Conservation (phyloP, 371 early-diverging fungal species). For the Nosema muscidifuracis region DNA sequence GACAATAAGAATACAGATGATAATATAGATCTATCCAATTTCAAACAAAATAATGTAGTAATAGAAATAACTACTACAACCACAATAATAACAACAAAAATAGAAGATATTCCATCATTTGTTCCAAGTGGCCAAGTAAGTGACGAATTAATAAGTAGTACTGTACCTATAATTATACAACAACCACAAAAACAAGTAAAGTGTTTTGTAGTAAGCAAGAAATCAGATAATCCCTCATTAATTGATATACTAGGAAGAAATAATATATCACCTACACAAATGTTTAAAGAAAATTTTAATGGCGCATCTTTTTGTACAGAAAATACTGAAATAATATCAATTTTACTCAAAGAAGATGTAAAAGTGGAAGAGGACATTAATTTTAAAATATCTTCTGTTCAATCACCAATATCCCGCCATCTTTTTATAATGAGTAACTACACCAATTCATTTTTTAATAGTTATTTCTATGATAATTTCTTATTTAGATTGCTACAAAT, state of each 20-base stretch:
- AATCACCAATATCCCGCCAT: conserved; percentile 37
- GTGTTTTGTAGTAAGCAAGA: no score
- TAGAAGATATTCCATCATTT: background rate
- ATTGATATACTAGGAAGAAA: background rate
- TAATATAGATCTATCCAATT: no score
- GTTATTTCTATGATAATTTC: conserved; percentile 43
- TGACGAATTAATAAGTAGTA: no score
- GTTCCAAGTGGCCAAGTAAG: no score
- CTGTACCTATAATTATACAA: no score
- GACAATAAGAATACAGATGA: no score
- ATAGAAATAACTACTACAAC: conserved; percentile 3
- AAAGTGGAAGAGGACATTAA: conserved; percentile 37
- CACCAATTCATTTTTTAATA: conserved; percentile 47
- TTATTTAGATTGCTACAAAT: conserved; percentile 39
- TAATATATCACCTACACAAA: background rate
- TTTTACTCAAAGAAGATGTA: background rate
- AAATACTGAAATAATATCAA: background rate
- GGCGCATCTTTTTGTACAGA: background rate
- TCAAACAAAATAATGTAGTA: background rate
- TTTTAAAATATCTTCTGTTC: conserved; percentile 9
- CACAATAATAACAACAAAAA: background rate
- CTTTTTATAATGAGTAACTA: conserved; percentile 48
- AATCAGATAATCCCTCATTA: no score
- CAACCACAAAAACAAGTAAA: no score
- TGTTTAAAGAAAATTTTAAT: background rate